Evolutionary conservation across 2,329 filamentous ascomycete genomes (phyloP).

Genomic region (Plectosphaerella sp.): DNA sequence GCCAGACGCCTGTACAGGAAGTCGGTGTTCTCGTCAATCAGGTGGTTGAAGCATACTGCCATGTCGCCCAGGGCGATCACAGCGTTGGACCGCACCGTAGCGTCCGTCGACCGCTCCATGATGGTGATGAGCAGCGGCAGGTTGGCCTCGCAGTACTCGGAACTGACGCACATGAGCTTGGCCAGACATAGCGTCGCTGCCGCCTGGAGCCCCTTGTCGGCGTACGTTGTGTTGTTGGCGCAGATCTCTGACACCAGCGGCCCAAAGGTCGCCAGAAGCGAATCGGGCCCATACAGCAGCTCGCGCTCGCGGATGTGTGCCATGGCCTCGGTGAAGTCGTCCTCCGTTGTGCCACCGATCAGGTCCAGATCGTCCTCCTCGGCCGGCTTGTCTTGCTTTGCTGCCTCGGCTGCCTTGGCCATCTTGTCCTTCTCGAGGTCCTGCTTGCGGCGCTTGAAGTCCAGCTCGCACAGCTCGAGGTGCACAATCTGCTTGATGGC

Average conservation of each 20-base stretch:
- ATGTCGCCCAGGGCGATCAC: constrained; percentile 97
- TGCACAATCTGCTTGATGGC: constrained; percentile 99
- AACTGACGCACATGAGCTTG: constrained; percentile 97
- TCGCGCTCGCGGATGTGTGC: constrained; percentile 79
- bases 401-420: constrained; percentile 28
- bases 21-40: constrained; percentile 98
- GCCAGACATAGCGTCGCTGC: constrained; percentile 91
- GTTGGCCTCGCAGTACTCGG: constrained; percentile 93
- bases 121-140: constrained; percentile 94
- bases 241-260: constrained; percentile 91
- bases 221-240: constrained; percentile 88
- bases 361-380: constrained; percentile 86
- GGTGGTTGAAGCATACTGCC: constrained; percentile 98
- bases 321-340: constrained; percentile 87
- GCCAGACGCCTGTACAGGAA: constrained; percentile 93
- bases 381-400: constrained; percentile 43
- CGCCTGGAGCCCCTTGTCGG: constrained; percentile 84
- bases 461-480: constrained; percentile 91
- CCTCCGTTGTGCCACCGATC: constrained; percentile 93
- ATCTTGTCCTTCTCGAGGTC: constrained; percentile 70
- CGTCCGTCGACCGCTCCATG: constrained; percentile 88
- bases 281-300: constrained; percentile 75
- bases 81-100: constrained; percentile 90
- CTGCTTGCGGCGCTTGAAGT: constrained; percentile 95
- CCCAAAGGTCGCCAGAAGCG: constrained; percentile 84